Conservation (phyloP, 345 rosid species). For the Arabidopsis arenosa region DNA sequence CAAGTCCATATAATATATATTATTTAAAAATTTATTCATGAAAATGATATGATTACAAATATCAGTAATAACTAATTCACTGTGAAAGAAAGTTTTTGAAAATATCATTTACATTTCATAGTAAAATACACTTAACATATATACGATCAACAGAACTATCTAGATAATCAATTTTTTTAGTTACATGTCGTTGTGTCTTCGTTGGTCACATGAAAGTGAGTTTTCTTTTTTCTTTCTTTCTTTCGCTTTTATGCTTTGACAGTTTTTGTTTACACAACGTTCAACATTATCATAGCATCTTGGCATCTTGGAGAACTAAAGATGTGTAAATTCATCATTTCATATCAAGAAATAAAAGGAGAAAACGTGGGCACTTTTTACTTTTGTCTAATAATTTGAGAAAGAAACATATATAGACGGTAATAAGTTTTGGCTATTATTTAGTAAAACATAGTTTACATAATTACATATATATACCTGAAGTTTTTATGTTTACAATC, state of each 20-base stretch:
- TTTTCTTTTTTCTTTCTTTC: slow-evolving; percentile 12
- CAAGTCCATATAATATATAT: too few relatives aligned
- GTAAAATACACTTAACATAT: not conserved
- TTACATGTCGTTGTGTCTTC: not conserved
- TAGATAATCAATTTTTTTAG: not conserved
- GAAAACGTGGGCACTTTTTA: slow-evolving; percentile 30
- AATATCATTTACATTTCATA: not conserved
- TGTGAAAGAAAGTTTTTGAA: not conserved
- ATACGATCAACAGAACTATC: not conserved
- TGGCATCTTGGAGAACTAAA: slow-evolving; percentile 35
- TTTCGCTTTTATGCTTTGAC: slow-evolving; percentile 35
- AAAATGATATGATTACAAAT: not conserved
- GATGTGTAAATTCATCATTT: slow-evolving; percentile 25
- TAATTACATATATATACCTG: not conserved
- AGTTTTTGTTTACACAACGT: slow-evolving; percentile 10
- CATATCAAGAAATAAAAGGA: slow-evolving; percentile 36
- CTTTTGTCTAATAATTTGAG: slow-evolving; percentile 24
- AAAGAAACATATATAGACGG: slow-evolving; percentile 2
- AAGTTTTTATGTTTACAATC: not conserved
- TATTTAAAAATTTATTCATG: not conserved
- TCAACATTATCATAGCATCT: slow-evolving; percentile 19
- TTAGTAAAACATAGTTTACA: not conserved
- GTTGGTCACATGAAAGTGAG: slow-evolving; percentile 46
- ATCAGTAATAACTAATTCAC: not conserved
- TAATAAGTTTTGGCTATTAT: not conserved